These are phyloP conservation scores for Lignosus rhinocerotis DNA, from an alignment of 1,284 basidiomycete genomes.

Conservation along the genomic window DNA sequence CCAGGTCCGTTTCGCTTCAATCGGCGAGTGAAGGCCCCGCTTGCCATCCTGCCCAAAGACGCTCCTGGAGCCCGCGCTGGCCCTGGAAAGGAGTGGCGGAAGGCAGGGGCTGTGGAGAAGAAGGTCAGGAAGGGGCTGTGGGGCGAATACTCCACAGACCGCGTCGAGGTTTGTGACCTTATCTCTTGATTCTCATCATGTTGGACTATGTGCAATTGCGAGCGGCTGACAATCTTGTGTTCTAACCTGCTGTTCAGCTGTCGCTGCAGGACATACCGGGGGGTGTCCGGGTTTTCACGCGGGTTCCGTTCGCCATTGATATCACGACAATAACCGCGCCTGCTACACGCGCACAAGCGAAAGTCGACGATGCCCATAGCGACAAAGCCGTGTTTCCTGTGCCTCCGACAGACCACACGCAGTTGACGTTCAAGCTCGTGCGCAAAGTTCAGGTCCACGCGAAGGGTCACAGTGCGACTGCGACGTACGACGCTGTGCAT, in stretches of 20 bases:
- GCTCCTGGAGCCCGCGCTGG: conserved; percentile 1
- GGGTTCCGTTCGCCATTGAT: conserved; percentile 11
- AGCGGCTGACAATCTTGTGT: neutral
- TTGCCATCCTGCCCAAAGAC: conserved; percentile 26
- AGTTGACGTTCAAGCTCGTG: conserved; percentile 9
- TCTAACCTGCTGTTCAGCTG: conserved; percentile 9
- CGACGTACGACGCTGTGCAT: neutral
- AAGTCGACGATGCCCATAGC: neutral
- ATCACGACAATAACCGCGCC: conserved; percentile 13
- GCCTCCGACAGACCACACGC: conserved; percentile 4
- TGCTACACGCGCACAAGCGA: conserved; percentile 5
- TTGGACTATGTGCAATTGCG: neutral
- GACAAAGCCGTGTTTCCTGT: conserved; percentile 16
- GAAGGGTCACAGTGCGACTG: neutral
- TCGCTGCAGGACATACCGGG: conserved; percentile 13
- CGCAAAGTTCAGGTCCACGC: conserved; percentile 2
- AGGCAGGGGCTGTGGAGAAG: conserved; percentile 2
- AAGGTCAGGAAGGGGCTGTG: conserved; percentile 16
- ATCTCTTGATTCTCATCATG: neutral
- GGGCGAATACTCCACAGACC: conserved; percentile 14
- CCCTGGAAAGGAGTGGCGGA: neutral
- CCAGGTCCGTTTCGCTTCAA: conserved; percentile 21
- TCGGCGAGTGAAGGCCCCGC: conserved; percentile 9
- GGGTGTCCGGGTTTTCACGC: conserved; percentile 11
- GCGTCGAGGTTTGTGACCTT: conserved; percentile 9